Conservation (phyloP, 257 asterid species). For the Catharanthus roseus region DNA sequence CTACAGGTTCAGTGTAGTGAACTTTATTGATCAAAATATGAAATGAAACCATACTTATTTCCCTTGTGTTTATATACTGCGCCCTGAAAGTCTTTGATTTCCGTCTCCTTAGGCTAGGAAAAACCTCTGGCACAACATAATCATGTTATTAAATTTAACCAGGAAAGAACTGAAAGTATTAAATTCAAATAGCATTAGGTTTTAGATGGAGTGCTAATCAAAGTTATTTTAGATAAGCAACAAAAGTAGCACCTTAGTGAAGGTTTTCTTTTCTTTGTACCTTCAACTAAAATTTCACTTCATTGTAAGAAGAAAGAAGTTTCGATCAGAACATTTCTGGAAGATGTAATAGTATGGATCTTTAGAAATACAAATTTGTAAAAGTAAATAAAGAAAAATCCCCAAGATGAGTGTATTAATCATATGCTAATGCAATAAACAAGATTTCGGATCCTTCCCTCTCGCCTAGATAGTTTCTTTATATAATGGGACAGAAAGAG, state of each 20-base stretch:
- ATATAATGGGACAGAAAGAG: neutral
- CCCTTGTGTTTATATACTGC: slow-evolving; percentile 75
- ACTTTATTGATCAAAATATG: slow-evolving; percentile 1
- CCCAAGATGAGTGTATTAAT: neutral
- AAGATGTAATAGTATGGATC: neutral
- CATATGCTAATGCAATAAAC: neutral
- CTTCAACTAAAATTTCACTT: neutral
- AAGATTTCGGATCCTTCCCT: neutral
- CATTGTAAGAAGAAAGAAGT: neutral
- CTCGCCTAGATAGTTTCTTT: neutral
- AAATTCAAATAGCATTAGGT: neutral
- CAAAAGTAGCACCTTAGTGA: neutral
- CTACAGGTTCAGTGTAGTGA: neutral
- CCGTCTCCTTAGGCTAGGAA: slow-evolving; percentile 69
- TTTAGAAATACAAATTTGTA: neutral
- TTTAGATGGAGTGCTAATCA: neutral
- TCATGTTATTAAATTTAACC: slow-evolving; percentile 3
- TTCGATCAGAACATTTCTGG: slow-evolving; percentile 5
- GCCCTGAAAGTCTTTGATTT: slow-evolving; percentile 90
- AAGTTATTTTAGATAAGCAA: neutral
- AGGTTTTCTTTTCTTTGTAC: neutral
- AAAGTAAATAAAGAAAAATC: neutral
- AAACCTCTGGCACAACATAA: slow-evolving; percentile 39
- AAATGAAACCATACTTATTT: slow-evolving; percentile 51
- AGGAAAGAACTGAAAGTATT: neutral